A percentile compares a stretch with the other conserved stretches of the same genome.
These are phyloP conservation scores for Theobroma grandiflorum DNA, from an alignment of 441 rosid species.

Conservation along the genomic window DNA sequence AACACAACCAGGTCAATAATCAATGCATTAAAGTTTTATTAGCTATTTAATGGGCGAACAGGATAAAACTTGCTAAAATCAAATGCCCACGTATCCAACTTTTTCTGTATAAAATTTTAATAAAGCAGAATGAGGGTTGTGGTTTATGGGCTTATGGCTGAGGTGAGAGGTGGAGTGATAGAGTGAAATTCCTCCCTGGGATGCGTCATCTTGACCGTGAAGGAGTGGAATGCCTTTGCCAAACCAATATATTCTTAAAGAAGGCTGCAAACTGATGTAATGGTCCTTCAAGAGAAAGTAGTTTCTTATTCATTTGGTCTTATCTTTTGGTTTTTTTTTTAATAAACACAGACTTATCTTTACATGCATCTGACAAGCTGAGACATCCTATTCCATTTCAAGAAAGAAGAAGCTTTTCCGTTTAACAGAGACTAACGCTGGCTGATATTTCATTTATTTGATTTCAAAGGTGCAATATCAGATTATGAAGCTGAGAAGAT, in stretches of 20 bases:
- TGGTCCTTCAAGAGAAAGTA: neutral
- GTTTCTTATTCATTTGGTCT: neutral
- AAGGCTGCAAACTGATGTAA: neutral
- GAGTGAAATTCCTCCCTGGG: neutral
- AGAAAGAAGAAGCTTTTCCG: neutral
- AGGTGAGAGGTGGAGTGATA: constrained; percentile 3
- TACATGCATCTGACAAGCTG: neutral
- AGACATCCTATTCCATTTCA: neutral
- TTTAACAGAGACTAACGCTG: neutral
- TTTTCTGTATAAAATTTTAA: neutral
- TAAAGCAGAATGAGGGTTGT: neutral
- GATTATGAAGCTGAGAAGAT: neutral
- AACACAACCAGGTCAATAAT: neutral
- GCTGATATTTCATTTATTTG: neutral
- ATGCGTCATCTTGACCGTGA: neutral
- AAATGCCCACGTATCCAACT: neutral
- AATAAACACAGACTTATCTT: neutral
- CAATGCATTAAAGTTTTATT: neutral
- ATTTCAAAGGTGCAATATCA: neutral
- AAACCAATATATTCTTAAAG: neutral
- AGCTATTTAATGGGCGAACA: neutral
- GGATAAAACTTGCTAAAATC: neutral
- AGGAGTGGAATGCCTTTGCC: neutral
- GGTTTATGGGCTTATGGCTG: neutral
- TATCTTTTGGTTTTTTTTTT: neutral